Evolutionary conservation across 108 stramenopile genomes (phyloP).

Genomic region (Conticribra weissflogii): DNA sequence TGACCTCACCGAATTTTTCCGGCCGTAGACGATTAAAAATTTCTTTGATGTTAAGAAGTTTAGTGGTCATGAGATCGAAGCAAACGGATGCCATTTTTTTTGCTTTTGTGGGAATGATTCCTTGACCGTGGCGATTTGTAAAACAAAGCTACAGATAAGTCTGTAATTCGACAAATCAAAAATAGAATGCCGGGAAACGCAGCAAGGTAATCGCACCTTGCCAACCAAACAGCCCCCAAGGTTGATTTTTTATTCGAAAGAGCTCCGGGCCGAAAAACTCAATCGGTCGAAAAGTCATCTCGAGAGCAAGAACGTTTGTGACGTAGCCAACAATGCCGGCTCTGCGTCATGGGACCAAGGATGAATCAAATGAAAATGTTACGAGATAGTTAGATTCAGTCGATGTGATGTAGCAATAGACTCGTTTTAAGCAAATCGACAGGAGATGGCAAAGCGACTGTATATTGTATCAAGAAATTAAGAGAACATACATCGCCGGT

Average conservation of each 20-base stretch:
- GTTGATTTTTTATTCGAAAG: constrained; percentile 78
- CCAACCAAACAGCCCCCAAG: constrained; percentile 88
- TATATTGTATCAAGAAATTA: not conserved
- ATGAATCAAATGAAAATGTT: not conserved
- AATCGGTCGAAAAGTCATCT: constrained; percentile 93
- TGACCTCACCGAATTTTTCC: constrained; percentile 70
- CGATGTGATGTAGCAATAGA: not conserved
- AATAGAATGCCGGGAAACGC: too few relatives aligned
- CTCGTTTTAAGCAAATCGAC: not conserved
- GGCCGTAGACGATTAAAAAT: constrained; percentile 89
- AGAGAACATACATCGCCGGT: constrained; percentile 59
- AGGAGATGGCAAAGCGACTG: not conserved
- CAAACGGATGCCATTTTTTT: constrained; percentile 87
- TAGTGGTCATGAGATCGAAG: constrained; percentile 90
- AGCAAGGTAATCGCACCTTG: too few relatives aligned
- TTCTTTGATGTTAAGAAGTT: constrained; percentile 84
- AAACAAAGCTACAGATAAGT: too few relatives aligned
- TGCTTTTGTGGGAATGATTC: constrained; percentile 91
- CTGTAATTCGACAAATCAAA: too few relatives aligned
- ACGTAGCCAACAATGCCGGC: constrained; percentile 79
- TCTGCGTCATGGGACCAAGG: constrained; percentile 7
- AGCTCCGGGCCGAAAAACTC: constrained; percentile 85
- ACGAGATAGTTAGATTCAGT: not conserved
- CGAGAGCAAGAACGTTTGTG: constrained; percentile 89
- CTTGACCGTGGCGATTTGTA: too few relatives aligned